Evolutionary conservation across 2,329 filamentous ascomycete genomes (phyloP).

Genomic region (Claviceps spartinae): DNA sequence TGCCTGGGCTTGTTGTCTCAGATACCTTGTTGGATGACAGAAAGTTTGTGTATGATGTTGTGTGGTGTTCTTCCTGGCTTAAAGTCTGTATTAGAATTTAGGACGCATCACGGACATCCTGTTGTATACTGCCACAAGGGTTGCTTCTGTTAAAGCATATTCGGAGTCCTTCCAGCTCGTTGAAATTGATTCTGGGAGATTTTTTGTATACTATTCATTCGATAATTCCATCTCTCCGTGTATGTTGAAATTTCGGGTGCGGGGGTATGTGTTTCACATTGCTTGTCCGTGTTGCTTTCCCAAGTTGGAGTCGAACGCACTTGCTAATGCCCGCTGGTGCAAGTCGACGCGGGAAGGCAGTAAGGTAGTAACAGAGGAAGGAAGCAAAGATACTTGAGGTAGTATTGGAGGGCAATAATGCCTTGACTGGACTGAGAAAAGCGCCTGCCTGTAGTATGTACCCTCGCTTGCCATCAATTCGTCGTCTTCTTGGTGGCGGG

Average conservation of each 20-base stretch:
- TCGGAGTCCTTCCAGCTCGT: not conserved
- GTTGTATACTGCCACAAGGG: no score
- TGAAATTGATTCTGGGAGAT: slow-evolving; percentile 11
- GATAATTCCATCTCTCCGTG: slow-evolving; percentile 16
- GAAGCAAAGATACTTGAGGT: not conserved
- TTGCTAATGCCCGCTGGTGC: not conserved
- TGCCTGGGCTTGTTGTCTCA: slow-evolving; percentile 21
- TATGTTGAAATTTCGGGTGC: not conserved
- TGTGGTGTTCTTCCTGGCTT: no score
- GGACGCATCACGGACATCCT: no score
- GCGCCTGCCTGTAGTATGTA: no score
- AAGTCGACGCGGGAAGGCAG: no score
- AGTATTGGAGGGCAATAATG: no score
- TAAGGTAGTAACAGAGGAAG: not conserved
- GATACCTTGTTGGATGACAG: slow-evolving; percentile 49
- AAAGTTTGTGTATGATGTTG: slow-evolving; percentile 8
- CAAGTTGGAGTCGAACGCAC: not conserved
- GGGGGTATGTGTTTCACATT: no score
- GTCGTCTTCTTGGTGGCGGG: no score
- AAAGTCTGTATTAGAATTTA: no score
- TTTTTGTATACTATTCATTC: slow-evolving; percentile 16
- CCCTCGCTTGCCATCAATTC: no score
- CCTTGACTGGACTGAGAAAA: no score
- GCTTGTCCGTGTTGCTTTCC: no score
- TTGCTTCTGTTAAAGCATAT: not conserved